Conservation (phyloP, 805 yeast genomes). For the Metschnikowia anglica region DNA sequence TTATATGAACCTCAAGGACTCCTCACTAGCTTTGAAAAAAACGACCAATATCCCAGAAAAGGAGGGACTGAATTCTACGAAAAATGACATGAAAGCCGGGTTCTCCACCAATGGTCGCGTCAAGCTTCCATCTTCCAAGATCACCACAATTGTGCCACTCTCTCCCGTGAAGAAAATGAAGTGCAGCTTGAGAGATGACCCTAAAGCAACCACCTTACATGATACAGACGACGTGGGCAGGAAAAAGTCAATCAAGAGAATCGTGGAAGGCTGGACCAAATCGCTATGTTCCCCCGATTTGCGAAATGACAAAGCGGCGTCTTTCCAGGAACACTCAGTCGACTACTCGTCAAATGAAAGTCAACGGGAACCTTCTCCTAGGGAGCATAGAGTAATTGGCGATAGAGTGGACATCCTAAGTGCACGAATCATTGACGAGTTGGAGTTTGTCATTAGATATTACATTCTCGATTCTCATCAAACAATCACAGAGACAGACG, state of each 20-base stretch:
- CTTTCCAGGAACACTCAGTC: conserved; percentile 1
- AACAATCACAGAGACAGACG: conserved; percentile 11
- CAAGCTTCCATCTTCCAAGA: conserved; percentile 50
- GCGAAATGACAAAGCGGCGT: conserved; percentile 4
- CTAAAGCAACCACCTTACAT: conserved; percentile 2
- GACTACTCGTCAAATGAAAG: too few relatives aligned
- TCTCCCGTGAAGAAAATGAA: conserved; percentile 69
- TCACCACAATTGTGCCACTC: conserved; percentile 53
- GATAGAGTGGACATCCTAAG: conserved; percentile 60
- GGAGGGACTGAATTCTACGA: neutral
- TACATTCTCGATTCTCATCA: conserved; percentile 28
- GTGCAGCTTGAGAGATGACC: conserved; percentile 21
- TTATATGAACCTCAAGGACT: conserved; percentile 40
- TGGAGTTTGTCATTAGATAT: conserved; percentile 52
- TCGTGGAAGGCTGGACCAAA: conserved; percentile 44
- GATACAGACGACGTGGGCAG: conserved; percentile 25
- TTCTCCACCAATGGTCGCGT: conserved; percentile 51
- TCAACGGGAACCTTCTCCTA: neutral
- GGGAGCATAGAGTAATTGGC: conserved; percentile 21
- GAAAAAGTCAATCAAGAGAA: conserved; percentile 36
- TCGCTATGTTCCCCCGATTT: conserved; percentile 25
- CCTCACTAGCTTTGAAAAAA: conserved; percentile 39
- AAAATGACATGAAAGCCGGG: conserved; percentile 27
- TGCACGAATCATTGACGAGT: conserved; percentile 69
- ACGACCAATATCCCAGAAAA: conserved; percentile 14